Conservation (phyloP, 2,329 filamentous ascomycete genomes). For the Ophiostoma quercus region DNA sequence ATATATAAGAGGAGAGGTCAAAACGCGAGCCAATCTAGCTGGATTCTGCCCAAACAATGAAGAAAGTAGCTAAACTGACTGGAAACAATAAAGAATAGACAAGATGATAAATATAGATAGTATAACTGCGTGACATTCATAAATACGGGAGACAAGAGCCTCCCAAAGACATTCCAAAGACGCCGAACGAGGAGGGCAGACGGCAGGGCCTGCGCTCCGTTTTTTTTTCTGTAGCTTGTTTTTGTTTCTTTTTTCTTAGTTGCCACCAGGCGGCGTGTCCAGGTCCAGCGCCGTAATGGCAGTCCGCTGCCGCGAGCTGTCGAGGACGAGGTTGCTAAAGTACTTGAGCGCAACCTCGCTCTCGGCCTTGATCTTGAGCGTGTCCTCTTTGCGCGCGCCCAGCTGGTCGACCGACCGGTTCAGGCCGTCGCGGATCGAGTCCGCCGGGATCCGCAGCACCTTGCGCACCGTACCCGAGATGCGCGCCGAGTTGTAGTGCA, state of each 20-base stretch:
- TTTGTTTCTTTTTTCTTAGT: neutral
- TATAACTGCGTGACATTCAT: constrained; percentile 17
- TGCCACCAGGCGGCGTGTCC: constrained; percentile 34
- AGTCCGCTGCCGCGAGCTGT: constrained; percentile 50
- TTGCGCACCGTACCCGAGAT: constrained; percentile 83
- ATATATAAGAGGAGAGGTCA: constrained; percentile 9
- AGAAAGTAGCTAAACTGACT: neutral
- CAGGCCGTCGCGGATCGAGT: constrained; percentile 76
- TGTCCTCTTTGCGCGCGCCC: constrained; percentile 71
- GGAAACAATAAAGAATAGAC: neutral
- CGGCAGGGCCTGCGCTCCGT: neutral
- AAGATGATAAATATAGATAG: neutral
- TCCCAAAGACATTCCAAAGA: constrained; percentile 6
- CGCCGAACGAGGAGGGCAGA: neutral
- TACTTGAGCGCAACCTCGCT: constrained; percentile 85
- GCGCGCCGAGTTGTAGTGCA: constrained; percentile 78
- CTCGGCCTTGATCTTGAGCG: constrained; percentile 72
- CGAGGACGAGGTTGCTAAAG: constrained; percentile 76
- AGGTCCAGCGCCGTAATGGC: constrained; percentile 51
- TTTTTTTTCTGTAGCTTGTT: neutral
- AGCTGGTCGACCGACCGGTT: constrained; percentile 83
- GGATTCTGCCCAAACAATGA: neutral
- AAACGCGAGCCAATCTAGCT: constrained; percentile 12
- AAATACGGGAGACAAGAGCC: neutral
- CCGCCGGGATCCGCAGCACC: constrained; percentile 80